A percentile compares a stretch with the other conserved stretches of the same genome.
Conservation (phyloP, 352 stramenopile genomes). For the Phytophthora niederhauseri region DNA sequence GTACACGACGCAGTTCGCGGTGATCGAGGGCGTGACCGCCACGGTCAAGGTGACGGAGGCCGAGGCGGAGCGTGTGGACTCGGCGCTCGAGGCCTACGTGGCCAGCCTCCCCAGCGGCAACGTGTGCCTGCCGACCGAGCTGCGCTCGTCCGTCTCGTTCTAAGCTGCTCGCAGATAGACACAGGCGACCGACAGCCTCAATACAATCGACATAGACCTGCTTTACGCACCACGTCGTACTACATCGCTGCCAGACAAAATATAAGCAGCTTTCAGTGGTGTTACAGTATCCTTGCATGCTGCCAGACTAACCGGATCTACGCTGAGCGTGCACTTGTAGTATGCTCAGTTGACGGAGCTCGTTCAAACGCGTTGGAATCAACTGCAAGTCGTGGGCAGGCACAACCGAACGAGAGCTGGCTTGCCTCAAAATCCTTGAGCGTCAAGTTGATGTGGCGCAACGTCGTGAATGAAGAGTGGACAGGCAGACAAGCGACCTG, state of each 20-base stretch:
- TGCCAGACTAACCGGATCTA: no score
- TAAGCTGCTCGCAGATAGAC: slow-evolving; percentile 18
- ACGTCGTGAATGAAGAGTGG: no score
- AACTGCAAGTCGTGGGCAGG: no score
- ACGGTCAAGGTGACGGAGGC: slow-evolving; percentile 48
- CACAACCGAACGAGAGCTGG: no score
- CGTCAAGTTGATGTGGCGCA: no score
- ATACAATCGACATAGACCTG: slow-evolving; percentile 22
- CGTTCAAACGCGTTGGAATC: no score
- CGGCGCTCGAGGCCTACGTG: slow-evolving; percentile 52
- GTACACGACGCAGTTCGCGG: slow-evolving; percentile 57
- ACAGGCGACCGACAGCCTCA: slow-evolving; percentile 13
- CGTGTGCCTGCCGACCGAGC: slow-evolving; percentile 30
- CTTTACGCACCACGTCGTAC: slow-evolving; percentile 6
- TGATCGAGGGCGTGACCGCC: slow-evolving; percentile 40
- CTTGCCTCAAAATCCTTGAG: no score
- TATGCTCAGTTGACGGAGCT: no score
- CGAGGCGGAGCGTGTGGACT: slow-evolving; percentile 57
- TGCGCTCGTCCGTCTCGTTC: slow-evolving; percentile 35
- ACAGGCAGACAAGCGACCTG: no score
- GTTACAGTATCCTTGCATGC: no score
- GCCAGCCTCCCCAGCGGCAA: slow-evolving; percentile 19
- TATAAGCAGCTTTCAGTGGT: slow-evolving; percentile 19
- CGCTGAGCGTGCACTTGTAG: no score
- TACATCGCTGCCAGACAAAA: slow-evolving; percentile 12